A percentile compares a stretch with the other conserved stretches of the same genome.
These are phyloP conservation scores for Arabis hirsuta DNA, from an alignment of 345 rosid genomes.

Conservation along the genomic window DNA sequence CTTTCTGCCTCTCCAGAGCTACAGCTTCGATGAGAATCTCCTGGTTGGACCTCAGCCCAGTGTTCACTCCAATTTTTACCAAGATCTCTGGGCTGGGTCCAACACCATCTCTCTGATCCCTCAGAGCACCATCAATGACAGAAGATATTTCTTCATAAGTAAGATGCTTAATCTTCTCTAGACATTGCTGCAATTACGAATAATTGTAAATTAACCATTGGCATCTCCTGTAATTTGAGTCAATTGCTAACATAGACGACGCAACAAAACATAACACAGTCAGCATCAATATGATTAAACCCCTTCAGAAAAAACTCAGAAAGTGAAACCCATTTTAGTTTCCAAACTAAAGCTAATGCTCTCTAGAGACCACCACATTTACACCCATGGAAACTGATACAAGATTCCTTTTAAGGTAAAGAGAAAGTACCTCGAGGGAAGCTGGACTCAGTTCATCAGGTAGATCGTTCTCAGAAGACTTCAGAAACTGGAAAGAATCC, in stretches of 20 bases:
- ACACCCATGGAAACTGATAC: neutral
- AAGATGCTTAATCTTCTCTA: conserved; percentile 69
- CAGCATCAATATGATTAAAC: neutral
- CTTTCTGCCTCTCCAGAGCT: conserved; percentile 94
- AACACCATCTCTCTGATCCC: conserved; percentile 61
- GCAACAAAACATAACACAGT: conserved; percentile 16
- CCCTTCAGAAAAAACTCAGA: neutral
- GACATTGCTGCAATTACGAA: conserved; percentile 62
- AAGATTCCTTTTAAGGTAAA: neutral
- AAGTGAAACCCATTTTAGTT: neutral
- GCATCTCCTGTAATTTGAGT: conserved; percentile 13
- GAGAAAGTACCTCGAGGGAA: conserved; percentile 74
- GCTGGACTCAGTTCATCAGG: conserved; percentile 69
- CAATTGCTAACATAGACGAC: conserved; percentile 20
- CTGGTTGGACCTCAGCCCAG: conserved; percentile 84
- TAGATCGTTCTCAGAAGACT: conserved; percentile 53
- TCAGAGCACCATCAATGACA: conserved; percentile 61
- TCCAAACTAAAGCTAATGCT: neutral
- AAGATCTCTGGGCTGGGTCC: conserved; percentile 71
- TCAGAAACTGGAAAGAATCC: conserved; percentile 65
- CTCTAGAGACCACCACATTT: neutral
- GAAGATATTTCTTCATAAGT: conserved; percentile 62
- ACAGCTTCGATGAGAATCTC: conserved; percentile 92
- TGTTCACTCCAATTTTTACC: conserved; percentile 68
- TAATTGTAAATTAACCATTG: conserved; percentile 38